phyloP scores from a whole-genome alignment of 2,329 filamentous ascomycete species.

The Xenoacremonium recifei region DNA sequence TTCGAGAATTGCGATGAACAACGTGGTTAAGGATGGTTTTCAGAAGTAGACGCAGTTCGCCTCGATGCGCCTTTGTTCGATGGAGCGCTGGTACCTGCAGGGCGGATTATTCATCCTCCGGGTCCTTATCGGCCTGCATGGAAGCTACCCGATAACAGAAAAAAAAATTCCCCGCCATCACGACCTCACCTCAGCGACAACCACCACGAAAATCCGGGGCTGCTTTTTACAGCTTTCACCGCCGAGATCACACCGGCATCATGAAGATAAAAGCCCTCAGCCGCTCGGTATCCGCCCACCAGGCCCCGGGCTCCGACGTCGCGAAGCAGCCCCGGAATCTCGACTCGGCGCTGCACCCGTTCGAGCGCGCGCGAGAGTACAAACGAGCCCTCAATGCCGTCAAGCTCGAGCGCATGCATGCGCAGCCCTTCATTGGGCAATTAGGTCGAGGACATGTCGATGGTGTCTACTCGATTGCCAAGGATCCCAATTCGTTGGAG shows the following conservation, averaged over 20 bases:
- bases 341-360: slow-evolving; percentile 84
- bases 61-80: slow-evolving; percentile 9
- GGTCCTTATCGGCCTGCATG: slow-evolving; percentile 25
- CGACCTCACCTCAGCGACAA: slow-evolving; percentile 15
- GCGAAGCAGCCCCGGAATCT: slow-evolving; percentile 68
- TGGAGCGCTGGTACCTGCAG: slow-evolving; percentile 15
- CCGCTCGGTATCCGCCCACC: slow-evolving; percentile 62
- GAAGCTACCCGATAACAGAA: slow-evolving; percentile 24
- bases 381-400: slow-evolving; percentile 67
- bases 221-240: too few relatives aligned
- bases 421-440: slow-evolving; percentile 71
- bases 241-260: slow-evolving; percentile 6
- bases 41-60: too few relatives aligned
- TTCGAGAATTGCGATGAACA: too few relatives aligned
- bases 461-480: slow-evolving; percentile 75
- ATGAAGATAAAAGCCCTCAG: slow-evolving; percentile 67
- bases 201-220: too few relatives aligned
- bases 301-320: slow-evolving; percentile 65
- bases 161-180: slow-evolving; percentile 30
- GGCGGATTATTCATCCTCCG: slow-evolving; percentile 31
- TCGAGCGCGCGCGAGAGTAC: slow-evolving; percentile 81
- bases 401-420: slow-evolving; percentile 91
- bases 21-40: too few relatives aligned
- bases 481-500: slow-evolving; percentile 73
- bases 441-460: slow-evolving; percentile 91